phyloP scores from a whole-genome alignment of 1,284 basidiomycete species.

The Ganoderma sp. region DNA sequence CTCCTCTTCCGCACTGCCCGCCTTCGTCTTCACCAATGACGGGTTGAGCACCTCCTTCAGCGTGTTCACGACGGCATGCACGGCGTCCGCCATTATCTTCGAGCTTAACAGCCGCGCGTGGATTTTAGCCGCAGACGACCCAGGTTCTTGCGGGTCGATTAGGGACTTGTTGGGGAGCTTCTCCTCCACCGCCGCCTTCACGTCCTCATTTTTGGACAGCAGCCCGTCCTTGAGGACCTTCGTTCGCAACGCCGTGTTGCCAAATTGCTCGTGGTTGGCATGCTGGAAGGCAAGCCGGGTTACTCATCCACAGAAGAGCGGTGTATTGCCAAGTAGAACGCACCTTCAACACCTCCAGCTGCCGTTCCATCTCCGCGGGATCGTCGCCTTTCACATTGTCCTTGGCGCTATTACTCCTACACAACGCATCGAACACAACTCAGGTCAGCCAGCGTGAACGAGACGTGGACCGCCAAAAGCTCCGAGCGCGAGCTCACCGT shows the following conservation, averaged over 20 bases:
- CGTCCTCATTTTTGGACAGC: conserved; percentile 52
- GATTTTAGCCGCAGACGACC: conserved; percentile 63
- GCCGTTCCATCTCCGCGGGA: conserved; percentile 62
- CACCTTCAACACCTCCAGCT: conserved; percentile 76
- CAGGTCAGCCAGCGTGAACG: no score
- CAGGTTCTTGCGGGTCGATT: conserved; percentile 43
- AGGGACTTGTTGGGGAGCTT: conserved; percentile 46
- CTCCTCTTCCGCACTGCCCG: conserved; percentile 36
- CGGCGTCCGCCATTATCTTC: conserved; percentile 71
- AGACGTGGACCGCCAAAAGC: background rate
- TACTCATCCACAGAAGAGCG: background rate
- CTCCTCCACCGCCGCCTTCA: conserved; percentile 52
- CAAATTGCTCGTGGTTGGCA: conserved; percentile 64
- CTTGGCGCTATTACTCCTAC: conserved; percentile 27
- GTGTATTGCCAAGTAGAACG: conserved; percentile 20
- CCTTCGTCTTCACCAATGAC: conserved; percentile 34
- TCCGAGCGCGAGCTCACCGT: conserved; percentile 48
- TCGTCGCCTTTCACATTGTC: conserved; percentile 42
- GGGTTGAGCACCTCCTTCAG: conserved; percentile 54
- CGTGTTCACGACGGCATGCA: conserved; percentile 58
- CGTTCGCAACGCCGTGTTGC: conserved; percentile 64
- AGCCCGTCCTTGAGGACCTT: conserved; percentile 79
- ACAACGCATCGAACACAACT: background rate
- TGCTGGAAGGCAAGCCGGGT: conserved; percentile 49
- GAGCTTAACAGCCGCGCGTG: conserved; percentile 80